These are phyloP conservation scores for Hydnomerulius pinastri DNA, from an alignment of 768 basidiomycete genomes.

Conservation along the genomic window DNA sequence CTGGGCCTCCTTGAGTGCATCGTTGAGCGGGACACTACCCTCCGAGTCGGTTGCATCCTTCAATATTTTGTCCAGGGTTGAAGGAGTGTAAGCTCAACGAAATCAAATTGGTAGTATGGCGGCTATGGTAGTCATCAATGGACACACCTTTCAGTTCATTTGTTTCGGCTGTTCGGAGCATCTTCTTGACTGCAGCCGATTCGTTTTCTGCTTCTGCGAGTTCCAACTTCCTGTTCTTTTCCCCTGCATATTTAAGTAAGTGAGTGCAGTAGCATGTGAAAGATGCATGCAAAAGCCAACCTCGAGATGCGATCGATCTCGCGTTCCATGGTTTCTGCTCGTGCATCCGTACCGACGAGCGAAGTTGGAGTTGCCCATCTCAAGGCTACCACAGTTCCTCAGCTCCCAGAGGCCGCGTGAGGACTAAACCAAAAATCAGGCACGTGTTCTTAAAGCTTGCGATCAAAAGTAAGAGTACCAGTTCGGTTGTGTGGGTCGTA, in stretches of 20 bases:
- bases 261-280: background rate
- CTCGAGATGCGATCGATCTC: constrained; percentile 59
- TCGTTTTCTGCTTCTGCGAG: constrained; percentile 38
- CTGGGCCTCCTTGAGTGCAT: constrained; percentile 45
- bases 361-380: constrained; percentile 60
- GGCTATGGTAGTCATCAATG: too few species aligned
- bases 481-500: too few species aligned
- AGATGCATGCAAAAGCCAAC: constrained; percentile 44
- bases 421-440: too few species aligned
- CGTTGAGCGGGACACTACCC: constrained; percentile 44
- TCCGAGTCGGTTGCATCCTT: constrained; percentile 40
- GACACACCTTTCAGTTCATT: constrained; percentile 63
- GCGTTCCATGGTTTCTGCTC: constrained; percentile 68
- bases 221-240: constrained; percentile 70
- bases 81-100: background rate
- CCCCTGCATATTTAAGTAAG: constrained; percentile 46
- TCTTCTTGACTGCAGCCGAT: constrained; percentile 47
- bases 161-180: constrained; percentile 64
- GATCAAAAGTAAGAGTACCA: too few species aligned
- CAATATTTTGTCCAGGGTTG: constrained; percentile 46
- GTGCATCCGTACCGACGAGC: constrained; percentile 60
- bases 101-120: background rate
- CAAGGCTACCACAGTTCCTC: too few species aligned
- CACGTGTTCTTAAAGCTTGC: too few species aligned
- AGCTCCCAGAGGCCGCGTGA: too few species aligned